These are phyloP conservation scores for Plasmopara viticola DNA, from an alignment of 352 stramenopile species.

Conservation along the genomic window DNA sequence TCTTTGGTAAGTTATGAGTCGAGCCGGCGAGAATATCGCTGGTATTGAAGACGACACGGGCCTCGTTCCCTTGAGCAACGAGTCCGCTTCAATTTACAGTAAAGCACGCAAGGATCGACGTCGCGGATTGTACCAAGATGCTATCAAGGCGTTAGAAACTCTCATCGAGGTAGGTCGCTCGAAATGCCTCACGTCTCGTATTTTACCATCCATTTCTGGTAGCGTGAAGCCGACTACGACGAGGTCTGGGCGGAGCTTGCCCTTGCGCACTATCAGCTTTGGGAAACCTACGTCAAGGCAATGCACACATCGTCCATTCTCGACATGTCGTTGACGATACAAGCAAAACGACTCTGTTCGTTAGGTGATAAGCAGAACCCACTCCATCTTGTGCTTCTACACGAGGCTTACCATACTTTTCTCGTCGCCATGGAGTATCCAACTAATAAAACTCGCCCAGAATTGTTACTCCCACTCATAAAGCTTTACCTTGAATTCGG, in stretches of 20 bases:
- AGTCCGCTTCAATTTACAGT: slow-evolving; percentile 20
- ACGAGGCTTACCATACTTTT: slow-evolving; percentile 69
- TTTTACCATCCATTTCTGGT: slow-evolving; percentile 1
- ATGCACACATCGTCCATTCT: slow-evolving; percentile 36
- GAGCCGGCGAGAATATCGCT: no score
- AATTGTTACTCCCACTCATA: slow-evolving; percentile 44
- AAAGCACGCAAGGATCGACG: slow-evolving; percentile 33
- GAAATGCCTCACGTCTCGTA: neutral
- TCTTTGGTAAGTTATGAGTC: no score
- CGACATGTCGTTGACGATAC: slow-evolving; percentile 5
- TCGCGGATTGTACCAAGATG: slow-evolving; percentile 32
- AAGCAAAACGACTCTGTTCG: slow-evolving; percentile 6
- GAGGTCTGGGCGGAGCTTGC: slow-evolving; percentile 56
- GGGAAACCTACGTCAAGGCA: slow-evolving; percentile 36
- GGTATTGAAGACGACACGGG: neutral
- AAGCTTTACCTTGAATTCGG: slow-evolving; percentile 67
- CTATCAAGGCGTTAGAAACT: slow-evolving; percentile 31
- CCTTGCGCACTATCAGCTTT: slow-evolving; percentile 50
- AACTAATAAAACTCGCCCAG: slow-evolving; percentile 53
- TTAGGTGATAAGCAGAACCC: slow-evolving; percentile 8
- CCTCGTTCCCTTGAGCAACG: slow-evolving; percentile 21
- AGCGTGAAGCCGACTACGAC: slow-evolving; percentile 52
- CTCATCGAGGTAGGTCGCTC: slow-evolving; percentile 37
- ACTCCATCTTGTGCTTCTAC: slow-evolving; percentile 17
- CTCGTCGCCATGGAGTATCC: slow-evolving; percentile 77